Base-by-base conservation (phyloP, 2,329 filamentous ascomycete species). In the Calonectria crousiana region DNA sequence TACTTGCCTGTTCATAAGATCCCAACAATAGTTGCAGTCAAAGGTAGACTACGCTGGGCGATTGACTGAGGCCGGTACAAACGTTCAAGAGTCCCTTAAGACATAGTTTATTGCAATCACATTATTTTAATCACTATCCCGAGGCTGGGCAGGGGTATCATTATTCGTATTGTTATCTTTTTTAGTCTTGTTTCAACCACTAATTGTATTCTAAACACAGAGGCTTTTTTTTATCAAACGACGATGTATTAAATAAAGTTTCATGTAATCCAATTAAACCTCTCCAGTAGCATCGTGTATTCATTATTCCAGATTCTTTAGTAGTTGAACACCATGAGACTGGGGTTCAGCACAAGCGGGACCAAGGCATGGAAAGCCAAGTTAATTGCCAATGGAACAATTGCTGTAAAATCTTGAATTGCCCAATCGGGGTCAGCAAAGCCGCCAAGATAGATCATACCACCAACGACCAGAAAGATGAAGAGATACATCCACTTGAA, bases 341-440 rank as follows among this genome's bases (percentile, higher is more conserved):
- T 71, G 16, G 68, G 68, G 60, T 71, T 71, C 49, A 71, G 26
- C 0, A 71, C 68, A 2, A 71, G 18, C 1, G 68, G 68, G 5
- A 72, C 69, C 32, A 67, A 44, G 16, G 69, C 68, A 30, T 75
- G 73, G 44, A 75, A 75, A 11, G 56, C 66, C 49, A 75, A 91
- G 78, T 93, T 93, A 74, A 93, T 83, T 68, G 87, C 86, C 70
- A 93, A 87, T 9, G 91, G 91, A 74, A 93, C 82, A 52, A 90
- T 83, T 80, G 92, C 90, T 18, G 90, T 88, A 77, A 93, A 90
- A 69, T 86, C 81, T 26, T 83, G 84, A 80, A 93, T 93, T 74
- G 85, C 85, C 90, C 91, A 94, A 70, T 88, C 82, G 10, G 90
- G 89, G 58, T 88, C 85, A 13, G 87, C 84, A 73, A 82, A 85